Evolutionary conservation across 495 filamentous ascomycete genomes (phyloP), one percentile per base, ranked within the genome.

Genomic region (Staphylotrichum longicolle): DNA sequence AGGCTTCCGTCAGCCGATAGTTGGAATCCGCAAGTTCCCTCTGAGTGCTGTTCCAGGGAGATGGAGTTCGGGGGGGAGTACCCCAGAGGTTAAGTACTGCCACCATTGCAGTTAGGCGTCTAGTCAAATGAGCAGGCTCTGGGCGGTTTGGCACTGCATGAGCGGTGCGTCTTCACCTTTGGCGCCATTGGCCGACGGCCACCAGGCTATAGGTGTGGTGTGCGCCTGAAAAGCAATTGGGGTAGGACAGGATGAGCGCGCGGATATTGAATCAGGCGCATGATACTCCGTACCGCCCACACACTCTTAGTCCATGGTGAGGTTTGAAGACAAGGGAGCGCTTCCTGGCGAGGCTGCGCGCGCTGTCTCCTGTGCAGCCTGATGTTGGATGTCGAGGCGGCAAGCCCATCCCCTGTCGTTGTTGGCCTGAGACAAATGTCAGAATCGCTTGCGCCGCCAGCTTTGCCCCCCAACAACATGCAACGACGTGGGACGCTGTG

Each of bases 161-260:
- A 61, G 48, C 54, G 47, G 48, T 57, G 60, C 46, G 58, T 15
- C 42, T 41, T 52, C 51, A 35, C 42, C 20, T 47, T n/a, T 54
- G 27, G 56, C 20, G 37, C 47, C 50, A 71, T 69, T 68, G 68
- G 68, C 46, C 55, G 42, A 57, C 53, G 54, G 50, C 45, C 15
- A 63, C 66, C 57, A 67, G 70, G 68, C 63, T 66, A 67, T 62
- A 61, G 56, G 53, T 37, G 59, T 48, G 60, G 41, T 66, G 64
- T 67, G 60, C 57, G 65, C 61, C 61, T 69, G 65, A 45, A 55
- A 63, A 61, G 44, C 15, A 63, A 50, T 37, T 65, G 56, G 63
- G 68, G 70, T 71, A 12, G 56, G 32, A 71, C 66, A 67, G 57
- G 55, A 64, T 37, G 51, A 67, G 65, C 63, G 70, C 56, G 57